Base-by-base conservation (phyloP, 208 protist genomes). In the Trypanosoma conorhini region DNA sequence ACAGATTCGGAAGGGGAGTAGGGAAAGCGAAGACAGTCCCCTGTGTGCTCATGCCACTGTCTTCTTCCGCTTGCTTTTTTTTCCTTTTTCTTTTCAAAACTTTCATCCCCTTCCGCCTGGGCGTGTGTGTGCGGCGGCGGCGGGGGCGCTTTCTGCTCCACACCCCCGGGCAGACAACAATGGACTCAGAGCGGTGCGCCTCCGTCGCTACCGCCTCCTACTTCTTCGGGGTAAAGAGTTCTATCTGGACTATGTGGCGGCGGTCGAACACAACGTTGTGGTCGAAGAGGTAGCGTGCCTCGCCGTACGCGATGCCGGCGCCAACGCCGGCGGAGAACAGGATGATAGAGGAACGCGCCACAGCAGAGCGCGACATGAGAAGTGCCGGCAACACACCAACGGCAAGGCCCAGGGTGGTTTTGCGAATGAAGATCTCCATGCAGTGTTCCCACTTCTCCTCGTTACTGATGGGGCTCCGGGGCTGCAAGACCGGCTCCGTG, bases 381-480 rank as follows among this genome's bases (percentile, higher is more conserved):
- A 97, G 75, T 0, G 85, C 79, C 0, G 87, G 89, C 3, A 94
- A 61, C 62, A 94, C 82, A 44, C 92, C 88, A 19, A 77, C 68
- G 31, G 78, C 83, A 30, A 95, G 78, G 15, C 88, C 92, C 55
- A 97, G 81, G 22, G 77, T 89, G 3, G 88, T 83, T 74, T 97
- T 97, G n/a, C 92, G 92, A 38, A 94, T 79, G 50, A 91, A 74
- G 63, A 81, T 94, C 58, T 97, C 92, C 1, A 95, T 56, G 26
- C 84, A 88, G 69, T 97, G 92, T 48, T 97, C 87, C 90, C 92
- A 97, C 76, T 97, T 97, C 79, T 97, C 92, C 19, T 86, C 82
- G 21, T 68, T 66, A 24, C 56, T 80, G 35, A 96, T 77, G 21
- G 64, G 61, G 1, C 69, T 60, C 3, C 70, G 58, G 0, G 70